Percentiles rank a stretch among this genome's conserved stretches.
phyloP scores from a whole-genome alignment of 768 basidiomycete species.

The Mycena alexandri region DNA sequence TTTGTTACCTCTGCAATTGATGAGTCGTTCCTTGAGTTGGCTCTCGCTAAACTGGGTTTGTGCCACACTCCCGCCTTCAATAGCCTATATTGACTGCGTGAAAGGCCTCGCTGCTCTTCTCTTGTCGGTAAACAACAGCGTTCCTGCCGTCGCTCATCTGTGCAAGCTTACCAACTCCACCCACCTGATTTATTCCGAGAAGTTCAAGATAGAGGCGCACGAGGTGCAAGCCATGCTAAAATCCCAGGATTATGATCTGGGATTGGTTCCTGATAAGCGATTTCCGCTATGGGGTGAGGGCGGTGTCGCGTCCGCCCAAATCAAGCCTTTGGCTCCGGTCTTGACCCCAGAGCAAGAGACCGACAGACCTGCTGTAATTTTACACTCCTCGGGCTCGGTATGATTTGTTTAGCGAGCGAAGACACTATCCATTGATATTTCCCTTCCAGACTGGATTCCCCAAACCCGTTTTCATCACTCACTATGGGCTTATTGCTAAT shows the following conservation, averaged over 20 bases:
- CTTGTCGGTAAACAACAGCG: slow-evolving; percentile 60
- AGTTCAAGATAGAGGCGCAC: slow-evolving; percentile 49
- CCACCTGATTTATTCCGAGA: slow-evolving; percentile 56
- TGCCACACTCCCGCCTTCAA: background rate
- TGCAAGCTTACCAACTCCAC: slow-evolving; percentile 50
- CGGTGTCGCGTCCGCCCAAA: slow-evolving; percentile 44
- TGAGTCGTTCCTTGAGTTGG: slow-evolving; percentile 56
- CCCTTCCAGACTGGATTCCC: slow-evolving; percentile 58
- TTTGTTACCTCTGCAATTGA: slow-evolving; percentile 55
- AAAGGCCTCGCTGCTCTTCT: slow-evolving; percentile 52
- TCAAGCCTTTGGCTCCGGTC: slow-evolving; percentile 43
- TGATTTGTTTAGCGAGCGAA: background rate
- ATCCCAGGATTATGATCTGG: slow-evolving; percentile 38
- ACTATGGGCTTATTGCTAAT: slow-evolving; percentile 52
- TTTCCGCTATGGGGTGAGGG: slow-evolving; percentile 57
- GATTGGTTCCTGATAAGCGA: slow-evolving; percentile 48
- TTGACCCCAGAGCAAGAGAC: slow-evolving; percentile 51
- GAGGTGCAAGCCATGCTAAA: slow-evolving; percentile 47
- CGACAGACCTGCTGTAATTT: slow-evolving; percentile 49
- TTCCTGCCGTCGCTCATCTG: slow-evolving; percentile 59
- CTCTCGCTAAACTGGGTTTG: slow-evolving; percentile 51
- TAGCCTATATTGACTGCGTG: background rate
- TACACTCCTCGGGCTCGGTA: slow-evolving; percentile 61
- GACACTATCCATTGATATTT: background rate
- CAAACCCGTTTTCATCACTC: slow-evolving; percentile 55